These are phyloP conservation scores for Fusarium incarnatum DNA, from an alignment of 2,329 filamentous ascomycete genomes.

Conservation along the genomic window DNA sequence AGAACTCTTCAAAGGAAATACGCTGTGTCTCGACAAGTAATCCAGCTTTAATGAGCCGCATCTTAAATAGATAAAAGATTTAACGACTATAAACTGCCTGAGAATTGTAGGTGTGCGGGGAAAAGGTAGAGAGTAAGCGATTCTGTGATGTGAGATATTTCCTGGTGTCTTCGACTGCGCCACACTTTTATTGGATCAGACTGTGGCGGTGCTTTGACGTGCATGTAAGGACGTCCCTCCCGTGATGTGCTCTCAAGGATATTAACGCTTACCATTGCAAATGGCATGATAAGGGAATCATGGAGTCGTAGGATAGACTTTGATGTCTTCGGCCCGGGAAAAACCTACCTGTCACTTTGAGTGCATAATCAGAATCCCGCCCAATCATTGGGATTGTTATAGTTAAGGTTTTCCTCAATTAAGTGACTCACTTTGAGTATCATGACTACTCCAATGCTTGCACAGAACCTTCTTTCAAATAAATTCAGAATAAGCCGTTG, in stretches of 20 bases:
- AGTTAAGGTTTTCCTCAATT: not conserved
- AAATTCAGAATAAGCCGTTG: not conserved
- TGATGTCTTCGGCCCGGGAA: not conserved
- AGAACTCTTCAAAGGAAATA: not conserved
- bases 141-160: not conserved
- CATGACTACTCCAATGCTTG: not conserved
- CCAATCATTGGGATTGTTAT: not conserved
- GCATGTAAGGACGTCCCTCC: not conserved
- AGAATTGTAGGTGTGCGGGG: not conserved
- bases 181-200: not conserved
- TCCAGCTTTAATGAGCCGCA: not conserved
- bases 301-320: not conserved
- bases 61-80: not conserved
- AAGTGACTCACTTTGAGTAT: not conserved
- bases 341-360: not conserved
- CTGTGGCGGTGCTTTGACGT: not conserved
- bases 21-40: not conserved
- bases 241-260: too few relatives aligned
- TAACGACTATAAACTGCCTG: rapidly evolving
- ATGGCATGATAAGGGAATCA: too few relatives aligned
- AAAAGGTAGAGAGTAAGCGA: not conserved
- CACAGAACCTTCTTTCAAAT: not conserved
- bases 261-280: too few relatives aligned
- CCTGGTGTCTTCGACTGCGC: not conserved
- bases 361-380: not conserved